Percentiles rank a stretch among this genome's conserved stretches.
phyloP scores from a whole-genome alignment of 768 basidiomycete species.

The Pleurotus citrinopileatus region DNA sequence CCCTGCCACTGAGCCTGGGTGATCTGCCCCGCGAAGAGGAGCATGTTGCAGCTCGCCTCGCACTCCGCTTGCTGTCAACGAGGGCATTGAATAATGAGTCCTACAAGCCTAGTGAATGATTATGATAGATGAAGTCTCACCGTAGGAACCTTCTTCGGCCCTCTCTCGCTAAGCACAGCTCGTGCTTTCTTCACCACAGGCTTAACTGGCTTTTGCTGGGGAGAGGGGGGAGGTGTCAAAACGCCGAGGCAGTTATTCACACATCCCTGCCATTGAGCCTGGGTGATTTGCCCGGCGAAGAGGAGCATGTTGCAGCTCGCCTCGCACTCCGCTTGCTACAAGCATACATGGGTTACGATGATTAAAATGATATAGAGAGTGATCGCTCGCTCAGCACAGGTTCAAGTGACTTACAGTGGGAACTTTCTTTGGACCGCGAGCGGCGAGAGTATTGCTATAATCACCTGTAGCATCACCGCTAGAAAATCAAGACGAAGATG shows the following conservation, averaged over 20 bases:
- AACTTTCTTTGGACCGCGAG: no score
- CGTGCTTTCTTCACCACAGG: no score
- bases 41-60: background rate
- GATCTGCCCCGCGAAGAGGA: background rate
- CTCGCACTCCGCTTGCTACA: background rate
- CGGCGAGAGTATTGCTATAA: background rate
- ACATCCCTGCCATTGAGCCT: background rate
- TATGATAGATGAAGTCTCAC: background rate
- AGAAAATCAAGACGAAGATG: background rate
- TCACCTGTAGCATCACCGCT: background rate
- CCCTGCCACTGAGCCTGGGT: background rate
- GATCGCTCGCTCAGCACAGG: no score
- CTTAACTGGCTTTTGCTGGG: background rate
- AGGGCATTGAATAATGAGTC: background rate
- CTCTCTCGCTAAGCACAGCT: background rate
- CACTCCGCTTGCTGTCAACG: background rate
- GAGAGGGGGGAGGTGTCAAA: background rate
- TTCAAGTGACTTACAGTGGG: background rate
- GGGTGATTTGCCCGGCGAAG: background rate
- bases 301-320: background rate
- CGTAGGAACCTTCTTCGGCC: background rate
- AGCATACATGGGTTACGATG: background rate
- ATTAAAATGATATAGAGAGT: background rate
- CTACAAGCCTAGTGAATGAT: background rate
- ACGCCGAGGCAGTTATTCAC: background rate